Evolutionary conservation across 306 rosid species (phyloP), one percentile per base, ranked within the genome.

Genomic region (Cicer cuneatum): DNA sequence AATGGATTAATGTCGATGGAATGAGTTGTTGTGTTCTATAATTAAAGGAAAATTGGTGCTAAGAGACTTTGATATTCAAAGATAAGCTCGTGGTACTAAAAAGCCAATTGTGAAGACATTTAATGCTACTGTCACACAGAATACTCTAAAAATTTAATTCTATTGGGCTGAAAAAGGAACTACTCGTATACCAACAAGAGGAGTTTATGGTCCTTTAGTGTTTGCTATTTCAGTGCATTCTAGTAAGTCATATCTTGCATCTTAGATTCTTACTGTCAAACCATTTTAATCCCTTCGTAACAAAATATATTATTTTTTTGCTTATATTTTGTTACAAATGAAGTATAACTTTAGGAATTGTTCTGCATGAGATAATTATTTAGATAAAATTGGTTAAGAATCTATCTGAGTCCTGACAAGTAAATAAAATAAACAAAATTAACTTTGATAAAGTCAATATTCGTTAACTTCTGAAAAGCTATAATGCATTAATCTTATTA

Each of bases 161-260:
- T 89, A 91, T 51, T 93, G 97, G 91, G 92, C 96, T 72, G 98
- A 97, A 79, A 91, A 89, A 85, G 98, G 98, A 80, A 91, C 98
- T 41, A 93, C 97, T n/a, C 97, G 98, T 83, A 93, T 93, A 76
- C 98, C 98, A 13, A 66, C 76, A 21, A 85, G 98, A 87, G 97
- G 98, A 69, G 85, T 69, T 81, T 93, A 93, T 71, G 98, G 98
- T 66, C 98, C 98, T 80, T 84, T 91, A 37, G 65, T 93, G 77
- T 89, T 96, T 46, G 98, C 97, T 71, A 93, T 93, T 57, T 89
- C 97, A 43, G 91, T 91, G 51, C 84, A 88, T 78, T 91, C 97
- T 46, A 93, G 98, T 91, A 87, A 93, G 97, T 89, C 64, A 35
- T 12, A 57, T 77, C 63, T 47, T 65, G 5, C 45, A 52, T 74